phyloP scores from a whole-genome alignment of 2,329 filamentous ascomycete species.

The Scedosporium dehoogii region DNA sequence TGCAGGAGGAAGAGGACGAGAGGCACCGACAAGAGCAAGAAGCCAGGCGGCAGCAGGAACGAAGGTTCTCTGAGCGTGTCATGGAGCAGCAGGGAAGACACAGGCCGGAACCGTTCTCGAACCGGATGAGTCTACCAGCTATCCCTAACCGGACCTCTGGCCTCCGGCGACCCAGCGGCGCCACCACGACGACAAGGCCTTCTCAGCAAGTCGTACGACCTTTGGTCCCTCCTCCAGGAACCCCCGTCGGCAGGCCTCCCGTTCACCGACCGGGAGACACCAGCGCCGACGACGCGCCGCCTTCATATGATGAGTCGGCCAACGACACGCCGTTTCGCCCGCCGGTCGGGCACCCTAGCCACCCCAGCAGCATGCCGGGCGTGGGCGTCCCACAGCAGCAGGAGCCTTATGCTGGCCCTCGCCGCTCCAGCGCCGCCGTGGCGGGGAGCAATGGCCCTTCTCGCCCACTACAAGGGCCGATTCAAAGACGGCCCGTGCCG shows the following conservation, averaged over 20 bases:
- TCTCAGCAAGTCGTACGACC: constrained; percentile 35
- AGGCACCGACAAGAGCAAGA: constrained; percentile 53
- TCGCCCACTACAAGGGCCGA: too few relatives aligned
- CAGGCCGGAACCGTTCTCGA: not conserved
- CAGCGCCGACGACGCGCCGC: constrained; percentile 28
- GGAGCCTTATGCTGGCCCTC: constrained; percentile 11
- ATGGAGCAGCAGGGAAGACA: constrained; percentile 52
- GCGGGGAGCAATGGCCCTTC: too few relatives aligned
- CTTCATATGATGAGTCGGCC: constrained; percentile 7
- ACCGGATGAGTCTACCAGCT: not conserved
- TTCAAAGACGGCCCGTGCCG: constrained; percentile 11
- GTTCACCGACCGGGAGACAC: constrained; percentile 28
- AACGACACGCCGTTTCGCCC: constrained; percentile 41
- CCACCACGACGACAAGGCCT: constrained; percentile 6
- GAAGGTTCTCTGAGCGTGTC: constrained; percentile 57
- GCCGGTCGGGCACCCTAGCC: constrained; percentile 39
- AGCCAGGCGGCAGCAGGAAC: constrained; percentile 55
- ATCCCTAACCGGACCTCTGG: not conserved
- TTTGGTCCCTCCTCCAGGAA: constrained; percentile 27
- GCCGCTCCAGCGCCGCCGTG: constrained; percentile 12
- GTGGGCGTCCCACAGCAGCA: constrained; percentile 6
- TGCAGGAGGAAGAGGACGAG: constrained; percentile 91
- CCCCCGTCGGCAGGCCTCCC: constrained; percentile 16
- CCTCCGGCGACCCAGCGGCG: constrained; percentile 1
- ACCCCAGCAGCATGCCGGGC: constrained; percentile 29